Conservation (phyloP, 2,329 filamentous ascomycete genomes). For the Polytolypa hystricis region DNA sequence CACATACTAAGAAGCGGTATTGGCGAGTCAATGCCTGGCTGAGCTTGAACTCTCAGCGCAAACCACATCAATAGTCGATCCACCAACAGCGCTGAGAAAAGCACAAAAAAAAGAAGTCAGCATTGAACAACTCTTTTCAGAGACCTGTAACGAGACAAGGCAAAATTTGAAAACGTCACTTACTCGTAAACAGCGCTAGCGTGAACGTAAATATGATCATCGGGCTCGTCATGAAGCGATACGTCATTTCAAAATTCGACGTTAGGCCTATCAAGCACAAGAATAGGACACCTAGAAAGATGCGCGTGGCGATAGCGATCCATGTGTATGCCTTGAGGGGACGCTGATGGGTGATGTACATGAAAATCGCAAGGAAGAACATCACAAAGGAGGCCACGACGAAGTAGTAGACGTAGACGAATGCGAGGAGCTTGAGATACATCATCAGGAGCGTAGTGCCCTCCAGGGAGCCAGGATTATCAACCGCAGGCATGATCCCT, state of each 20-base stretch:
- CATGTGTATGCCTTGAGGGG: conserved; percentile 13
- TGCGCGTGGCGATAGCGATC: conserved; percentile 19
- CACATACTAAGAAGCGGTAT: no score
- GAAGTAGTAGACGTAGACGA: conserved; percentile 33
- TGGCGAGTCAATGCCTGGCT: no score
- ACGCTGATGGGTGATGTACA: conserved; percentile 20
- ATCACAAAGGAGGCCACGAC: conserved; percentile 25
- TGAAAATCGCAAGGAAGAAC: conserved; percentile 26
- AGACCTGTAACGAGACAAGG: not conserved
- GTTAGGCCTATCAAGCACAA: conserved; percentile 21
- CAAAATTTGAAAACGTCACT: conserved; percentile 1
- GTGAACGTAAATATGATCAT: conserved; percentile 28
- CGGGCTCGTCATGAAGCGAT: conserved; percentile 31
- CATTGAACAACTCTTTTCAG: not conserved
- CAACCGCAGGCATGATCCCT: conserved; percentile 24
- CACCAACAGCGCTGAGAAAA: conserved; percentile 2
- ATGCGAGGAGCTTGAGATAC: conserved; percentile 27
- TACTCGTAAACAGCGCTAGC: conserved; percentile 21
- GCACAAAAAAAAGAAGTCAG: not conserved
- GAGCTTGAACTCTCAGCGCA: conserved; percentile 1
- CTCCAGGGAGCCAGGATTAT: conserved; percentile 18
- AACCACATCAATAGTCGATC: conserved; percentile 2
- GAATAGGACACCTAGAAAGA: conserved; percentile 21
- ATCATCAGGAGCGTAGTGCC: conserved; percentile 23
- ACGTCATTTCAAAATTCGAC: conserved; percentile 23